Percentiles rank a stretch among this genome's conserved stretches.
These are phyloP conservation scores for Lojkania enalia DNA, from an alignment of 2,329 filamentous ascomycete species.

Conservation along the genomic window DNA sequence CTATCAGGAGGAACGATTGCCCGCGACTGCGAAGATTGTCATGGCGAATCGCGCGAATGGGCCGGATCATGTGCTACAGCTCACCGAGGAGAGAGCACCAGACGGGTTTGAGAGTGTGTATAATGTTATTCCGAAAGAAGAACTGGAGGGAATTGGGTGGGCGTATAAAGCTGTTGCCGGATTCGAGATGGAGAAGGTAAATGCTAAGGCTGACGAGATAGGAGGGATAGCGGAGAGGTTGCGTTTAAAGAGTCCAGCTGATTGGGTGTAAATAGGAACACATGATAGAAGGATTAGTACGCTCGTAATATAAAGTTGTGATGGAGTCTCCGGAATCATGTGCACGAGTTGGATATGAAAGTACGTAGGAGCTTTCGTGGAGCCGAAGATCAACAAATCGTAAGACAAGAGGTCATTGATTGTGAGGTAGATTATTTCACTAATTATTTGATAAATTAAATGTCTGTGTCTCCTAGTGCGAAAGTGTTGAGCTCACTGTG, in stretches of 20 bases:
- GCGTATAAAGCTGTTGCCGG: constrained; percentile 49
- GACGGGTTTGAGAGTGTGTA: constrained; percentile 46
- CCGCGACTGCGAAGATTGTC: constrained; percentile 51
- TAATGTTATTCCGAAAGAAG: constrained; percentile 46
- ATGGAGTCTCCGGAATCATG: too few relatives aligned
- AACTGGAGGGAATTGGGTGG: constrained; percentile 45
- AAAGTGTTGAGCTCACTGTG: too few relatives aligned
- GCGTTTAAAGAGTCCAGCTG: neutral
- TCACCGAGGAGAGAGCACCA: constrained; percentile 51
- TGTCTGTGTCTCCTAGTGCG: too few relatives aligned
- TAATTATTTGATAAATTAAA: too few relatives aligned
- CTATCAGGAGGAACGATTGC: constrained; percentile 48
- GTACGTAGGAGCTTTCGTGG: too few relatives aligned
- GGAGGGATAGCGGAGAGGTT: constrained; percentile 20
- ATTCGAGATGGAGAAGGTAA: constrained; percentile 52
- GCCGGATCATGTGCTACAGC: constrained; percentile 52
- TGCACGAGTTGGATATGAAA: too few relatives aligned
- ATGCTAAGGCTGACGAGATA: constrained; percentile 45
- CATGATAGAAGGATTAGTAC: neutral
- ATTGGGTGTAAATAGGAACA: neutral
- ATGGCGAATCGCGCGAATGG: constrained; percentile 53
- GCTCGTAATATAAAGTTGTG: too few relatives aligned
- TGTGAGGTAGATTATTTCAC: too few relatives aligned
- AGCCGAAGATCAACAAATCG: too few relatives aligned
- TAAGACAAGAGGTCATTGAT: too few relatives aligned